Conservation (phyloP, 116 monocot species). For the Iris pallida region DNA sequence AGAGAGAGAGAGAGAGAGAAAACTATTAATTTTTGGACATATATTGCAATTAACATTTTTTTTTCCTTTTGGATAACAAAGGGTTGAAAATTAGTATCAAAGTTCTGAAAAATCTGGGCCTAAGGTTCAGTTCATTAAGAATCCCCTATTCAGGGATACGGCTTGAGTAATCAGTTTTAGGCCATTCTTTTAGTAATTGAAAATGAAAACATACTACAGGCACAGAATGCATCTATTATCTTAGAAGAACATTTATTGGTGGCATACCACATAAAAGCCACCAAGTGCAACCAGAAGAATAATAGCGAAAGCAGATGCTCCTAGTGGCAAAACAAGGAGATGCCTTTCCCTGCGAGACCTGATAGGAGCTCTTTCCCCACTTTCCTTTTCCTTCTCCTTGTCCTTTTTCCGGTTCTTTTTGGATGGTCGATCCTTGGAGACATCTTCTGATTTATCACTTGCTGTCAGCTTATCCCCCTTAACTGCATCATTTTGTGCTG, state of each 20-base stretch:
- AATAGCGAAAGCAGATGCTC: constrained; percentile 66
- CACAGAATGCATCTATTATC: not conserved
- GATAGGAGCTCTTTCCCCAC: constrained; percentile 29
- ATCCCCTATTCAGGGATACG: too few relatives aligned
- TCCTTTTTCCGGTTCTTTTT: constrained; percentile 82
- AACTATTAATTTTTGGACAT: too few relatives aligned
- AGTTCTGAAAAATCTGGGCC: not conserved
- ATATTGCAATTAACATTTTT: not conserved
- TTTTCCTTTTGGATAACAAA: not conserved
- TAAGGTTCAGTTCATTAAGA: not conserved
- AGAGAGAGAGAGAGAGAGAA: too few relatives aligned
- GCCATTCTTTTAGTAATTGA: not conserved
- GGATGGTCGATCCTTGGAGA: constrained; percentile 43
- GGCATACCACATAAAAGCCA: constrained; percentile 89
- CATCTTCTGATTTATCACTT: constrained; percentile 49
- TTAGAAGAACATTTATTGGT: constrained; percentile 1
- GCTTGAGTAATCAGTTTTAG: too few relatives aligned
- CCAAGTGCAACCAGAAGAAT: constrained; percentile 63
- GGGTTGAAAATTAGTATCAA: too few relatives aligned
- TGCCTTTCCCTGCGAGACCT: constrained; percentile 44
- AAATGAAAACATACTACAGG: not conserved
- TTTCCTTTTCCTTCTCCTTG: constrained; percentile 67
- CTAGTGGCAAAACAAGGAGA: constrained; percentile 68
- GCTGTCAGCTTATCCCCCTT: constrained; percentile 31
- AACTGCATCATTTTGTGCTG: constrained; percentile 23